Conservation (phyloP, 2,329 filamentous ascomycete genomes). For the Furcasterigmium furcatum region DNA sequence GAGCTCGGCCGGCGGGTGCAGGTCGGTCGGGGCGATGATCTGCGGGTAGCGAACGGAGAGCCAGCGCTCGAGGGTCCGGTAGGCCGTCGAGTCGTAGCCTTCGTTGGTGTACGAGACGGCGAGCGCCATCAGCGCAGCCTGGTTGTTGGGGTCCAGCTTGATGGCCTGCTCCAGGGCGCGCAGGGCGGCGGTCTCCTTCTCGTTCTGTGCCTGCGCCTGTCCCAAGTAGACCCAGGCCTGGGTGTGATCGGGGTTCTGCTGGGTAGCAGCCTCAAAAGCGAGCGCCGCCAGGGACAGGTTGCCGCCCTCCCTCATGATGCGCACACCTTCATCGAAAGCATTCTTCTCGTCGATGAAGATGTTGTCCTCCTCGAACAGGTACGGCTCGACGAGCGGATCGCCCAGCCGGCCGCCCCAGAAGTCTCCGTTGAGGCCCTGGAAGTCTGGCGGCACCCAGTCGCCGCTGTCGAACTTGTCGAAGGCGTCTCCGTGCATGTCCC, state of each 20-base stretch:
- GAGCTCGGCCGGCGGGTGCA: slow-evolving; percentile 76
- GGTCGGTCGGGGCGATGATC: slow-evolving; percentile 68
- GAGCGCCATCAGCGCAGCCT: slow-evolving; percentile 88
- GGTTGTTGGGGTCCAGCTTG: slow-evolving; percentile 81
- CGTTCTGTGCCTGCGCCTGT: slow-evolving; percentile 92
- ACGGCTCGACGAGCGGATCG: slow-evolving; percentile 81
- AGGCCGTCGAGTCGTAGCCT: slow-evolving; percentile 95
- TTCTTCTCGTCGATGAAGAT: slow-evolving; percentile 77
- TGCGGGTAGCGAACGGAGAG: slow-evolving; percentile 90
- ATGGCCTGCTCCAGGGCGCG: slow-evolving; percentile 88
- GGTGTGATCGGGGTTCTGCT: slow-evolving; percentile 82
- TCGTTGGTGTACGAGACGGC: slow-evolving; percentile 98
- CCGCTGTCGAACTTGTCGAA: slow-evolving; percentile 71
- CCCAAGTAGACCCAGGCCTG: slow-evolving; percentile 94
- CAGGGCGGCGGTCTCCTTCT: slow-evolving; percentile 96
- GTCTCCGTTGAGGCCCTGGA: slow-evolving; percentile 62
- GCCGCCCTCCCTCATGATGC: slow-evolving; percentile 89
- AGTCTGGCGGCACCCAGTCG: slow-evolving; percentile 65
- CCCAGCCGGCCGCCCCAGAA: slow-evolving; percentile 57
- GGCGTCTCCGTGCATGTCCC: slow-evolving; percentile 64
- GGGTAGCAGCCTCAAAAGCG: slow-evolving; percentile 92
- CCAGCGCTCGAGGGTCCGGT: slow-evolving; percentile 95
- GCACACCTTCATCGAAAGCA: slow-evolving; percentile 88
- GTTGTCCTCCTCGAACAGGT: slow-evolving; percentile 94
- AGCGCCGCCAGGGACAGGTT: slow-evolving; percentile 91